These are phyloP conservation scores for Sphagnum fallax DNA, from an alignment of 228 moss, liverwort and hornwort genomes.

Conservation along the genomic window DNA sequence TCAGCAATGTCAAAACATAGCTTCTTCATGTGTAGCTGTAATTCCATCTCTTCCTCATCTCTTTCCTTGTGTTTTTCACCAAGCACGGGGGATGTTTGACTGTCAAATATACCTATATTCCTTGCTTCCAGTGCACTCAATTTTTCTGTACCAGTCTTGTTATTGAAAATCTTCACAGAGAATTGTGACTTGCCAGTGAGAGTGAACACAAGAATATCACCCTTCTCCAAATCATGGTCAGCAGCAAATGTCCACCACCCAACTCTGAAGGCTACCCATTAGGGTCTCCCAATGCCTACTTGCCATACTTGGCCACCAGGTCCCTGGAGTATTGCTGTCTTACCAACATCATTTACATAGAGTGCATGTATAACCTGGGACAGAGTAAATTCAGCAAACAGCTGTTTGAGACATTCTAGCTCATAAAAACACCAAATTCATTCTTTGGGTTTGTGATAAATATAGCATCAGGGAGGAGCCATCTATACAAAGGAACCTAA, in stretches of 20 bases:
- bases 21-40: slow-evolving; percentile 5
- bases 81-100: not conserved
- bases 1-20: slow-evolving; percentile 13
- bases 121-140: not conserved
- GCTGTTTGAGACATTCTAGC: not conserved
- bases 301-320: slow-evolving; percentile 41
- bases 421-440: not conserved
- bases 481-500: not conserved
- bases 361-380: slow-evolving; percentile 41
- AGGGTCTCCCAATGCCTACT: slow-evolving; percentile 38
- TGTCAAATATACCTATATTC: not conserved
- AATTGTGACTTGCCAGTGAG: slow-evolving; percentile 24
- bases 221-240: slow-evolving; percentile 17
- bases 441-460: not conserved
- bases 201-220: slow-evolving; percentile 26
- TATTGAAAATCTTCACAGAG: slow-evolving; percentile 31
- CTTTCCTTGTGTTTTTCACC: not conserved
- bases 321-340: slow-evolving; percentile 29
- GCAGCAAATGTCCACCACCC: slow-evolving; percentile 36
- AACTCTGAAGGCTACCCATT: slow-evolving; percentile 23
- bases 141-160: not conserved
- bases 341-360: slow-evolving; percentile 31
- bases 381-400: not conserved
- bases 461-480: not conserved
- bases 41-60: slow-evolving; percentile 2